Evolutionary conservation across 2,329 filamentous ascomycete genomes (phyloP), one percentile per base, ranked within the genome.

Genomic region (Exophiala bonariae): DNA sequence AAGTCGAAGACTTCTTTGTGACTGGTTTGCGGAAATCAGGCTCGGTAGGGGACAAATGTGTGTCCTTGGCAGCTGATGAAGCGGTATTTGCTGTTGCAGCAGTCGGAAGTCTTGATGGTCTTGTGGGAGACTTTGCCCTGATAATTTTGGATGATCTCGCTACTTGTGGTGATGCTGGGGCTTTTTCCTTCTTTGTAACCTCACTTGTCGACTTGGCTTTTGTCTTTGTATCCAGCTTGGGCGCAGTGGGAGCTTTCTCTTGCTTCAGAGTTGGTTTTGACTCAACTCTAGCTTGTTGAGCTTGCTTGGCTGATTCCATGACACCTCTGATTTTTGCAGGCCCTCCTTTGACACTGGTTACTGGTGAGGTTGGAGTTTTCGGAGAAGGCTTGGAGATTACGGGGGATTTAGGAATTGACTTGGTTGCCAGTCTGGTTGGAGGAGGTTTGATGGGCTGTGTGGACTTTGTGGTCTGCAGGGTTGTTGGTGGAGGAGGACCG

Each of bases 71-170:
- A 4, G 66, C 59, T 26, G 71, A 68, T 18, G 72, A 58, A 20
- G 66, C 62, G 13, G 69, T 73, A 17, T 69, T 61, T 3, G 72
- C 64, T 7, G 67, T 68, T 39, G 64, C 62, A 16, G 71, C 69
- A 35, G 63, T 57, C 22, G 71, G 66, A 39, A 71, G 61, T 37
- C 70, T 72, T 41, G 62, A 60, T 30, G 71, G 60, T 36, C 61
- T 65, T 22, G 66, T 68, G 8, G 71, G 69, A 18, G 72, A 72
- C 47, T 61, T 72, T 7, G 69, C 50, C 17, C 61, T 45, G 17
- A 43, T 61, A 23, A 62, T 45, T 37, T 63, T 69, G 34, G 42
- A 39, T 10, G 46, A 50, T 36, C 40, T 50, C 19, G 31, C 23
- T 26, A 28, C 30, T 18, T 47, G 59, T 30, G 60, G 55, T 8